Percentiles rank a stretch among this genome's conserved stretches.
These are phyloP conservation scores for Eucalyptus urophylla DNA, from an alignment of 345 rosid genomes.

Conservation along the genomic window DNA sequence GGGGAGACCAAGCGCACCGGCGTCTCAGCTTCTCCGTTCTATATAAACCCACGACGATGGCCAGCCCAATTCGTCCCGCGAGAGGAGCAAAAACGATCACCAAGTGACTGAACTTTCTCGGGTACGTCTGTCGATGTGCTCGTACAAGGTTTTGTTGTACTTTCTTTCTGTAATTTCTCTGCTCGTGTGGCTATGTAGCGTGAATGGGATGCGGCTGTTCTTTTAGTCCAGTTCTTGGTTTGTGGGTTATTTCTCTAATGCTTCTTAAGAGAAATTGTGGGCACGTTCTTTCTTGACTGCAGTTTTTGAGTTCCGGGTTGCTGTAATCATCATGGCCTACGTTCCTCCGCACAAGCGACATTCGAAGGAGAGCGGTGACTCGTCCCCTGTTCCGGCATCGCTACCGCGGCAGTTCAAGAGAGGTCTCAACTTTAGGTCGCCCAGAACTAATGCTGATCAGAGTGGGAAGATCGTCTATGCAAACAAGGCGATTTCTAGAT, in stretches of 20 bases:
- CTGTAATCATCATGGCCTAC: background rate
- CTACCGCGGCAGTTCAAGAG: background rate
- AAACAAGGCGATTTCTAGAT: background rate
- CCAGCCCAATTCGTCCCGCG: background rate
- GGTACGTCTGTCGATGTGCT: background rate
- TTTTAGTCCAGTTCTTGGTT: background rate
- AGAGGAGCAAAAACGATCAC: background rate
- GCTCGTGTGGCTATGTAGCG: background rate
- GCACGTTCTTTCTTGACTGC: background rate
- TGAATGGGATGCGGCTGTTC: background rate
- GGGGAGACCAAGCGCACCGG: background rate
- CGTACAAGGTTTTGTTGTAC: background rate
- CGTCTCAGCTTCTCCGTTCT: background rate
- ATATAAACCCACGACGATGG: background rate
- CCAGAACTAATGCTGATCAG: background rate
- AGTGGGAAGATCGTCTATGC: background rate
- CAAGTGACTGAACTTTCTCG: background rate
- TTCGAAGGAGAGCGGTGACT: background rate
- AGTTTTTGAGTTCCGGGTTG: background rate
- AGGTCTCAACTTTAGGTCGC: background rate
- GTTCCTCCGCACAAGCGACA: constrained; percentile 16
- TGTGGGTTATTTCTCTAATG: background rate
- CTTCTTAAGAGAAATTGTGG: background rate
- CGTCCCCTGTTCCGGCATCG: background rate
- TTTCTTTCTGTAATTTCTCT: background rate